Conservation (phyloP, 768 basidiomycete species). For the Lyophyllum atratum region DNA sequence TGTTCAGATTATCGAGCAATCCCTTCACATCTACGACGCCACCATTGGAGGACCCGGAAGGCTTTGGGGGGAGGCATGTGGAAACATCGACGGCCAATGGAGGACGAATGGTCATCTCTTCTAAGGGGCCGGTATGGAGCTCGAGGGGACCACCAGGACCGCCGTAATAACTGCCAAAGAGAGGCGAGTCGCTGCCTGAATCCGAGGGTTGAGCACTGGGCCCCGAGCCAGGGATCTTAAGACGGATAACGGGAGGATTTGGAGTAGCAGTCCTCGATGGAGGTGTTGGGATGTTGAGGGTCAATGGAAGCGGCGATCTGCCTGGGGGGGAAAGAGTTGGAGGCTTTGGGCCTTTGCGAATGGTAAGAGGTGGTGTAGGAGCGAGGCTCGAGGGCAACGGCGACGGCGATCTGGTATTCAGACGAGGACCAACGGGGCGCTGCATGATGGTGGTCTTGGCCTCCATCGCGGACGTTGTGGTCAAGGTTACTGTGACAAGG, state of each 20-base stretch:
- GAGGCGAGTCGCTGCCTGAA: constrained; percentile 27
- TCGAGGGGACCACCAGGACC: constrained; percentile 32
- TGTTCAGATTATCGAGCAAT: constrained; percentile 39
- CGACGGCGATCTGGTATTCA: constrained; percentile 39
- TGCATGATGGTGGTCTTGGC: constrained; percentile 21
- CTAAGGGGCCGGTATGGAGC: constrained; percentile 27
- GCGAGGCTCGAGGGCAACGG: constrained; percentile 23
- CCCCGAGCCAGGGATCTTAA: constrained; percentile 32
- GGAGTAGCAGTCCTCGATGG: constrained; percentile 28
- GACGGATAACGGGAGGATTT: constrained; percentile 28
- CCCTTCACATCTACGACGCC: constrained; percentile 39
- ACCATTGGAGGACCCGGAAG: constrained; percentile 28
- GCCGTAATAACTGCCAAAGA: constrained; percentile 43
- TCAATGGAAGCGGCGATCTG: constrained; percentile 31
- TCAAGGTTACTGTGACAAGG: constrained; percentile 26
- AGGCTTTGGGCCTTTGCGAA: constrained; percentile 27
- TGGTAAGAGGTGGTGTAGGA: constrained; percentile 30
- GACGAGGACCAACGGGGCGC: constrained; percentile 57
- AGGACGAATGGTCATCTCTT: constrained; percentile 49
- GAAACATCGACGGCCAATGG: constrained; percentile 18
- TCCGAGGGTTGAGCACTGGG: constrained; percentile 19
- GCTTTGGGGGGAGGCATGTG: constrained; percentile 30
- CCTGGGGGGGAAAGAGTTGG: constrained; percentile 21
- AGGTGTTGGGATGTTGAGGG: constrained; percentile 29
- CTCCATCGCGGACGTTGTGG: constrained; percentile 28